A percentile compares a stretch with the other conserved stretches of the same genome.
Conservation (phyloP, 805 yeast species). For the Metschnikowia kunwiensis region DNA sequence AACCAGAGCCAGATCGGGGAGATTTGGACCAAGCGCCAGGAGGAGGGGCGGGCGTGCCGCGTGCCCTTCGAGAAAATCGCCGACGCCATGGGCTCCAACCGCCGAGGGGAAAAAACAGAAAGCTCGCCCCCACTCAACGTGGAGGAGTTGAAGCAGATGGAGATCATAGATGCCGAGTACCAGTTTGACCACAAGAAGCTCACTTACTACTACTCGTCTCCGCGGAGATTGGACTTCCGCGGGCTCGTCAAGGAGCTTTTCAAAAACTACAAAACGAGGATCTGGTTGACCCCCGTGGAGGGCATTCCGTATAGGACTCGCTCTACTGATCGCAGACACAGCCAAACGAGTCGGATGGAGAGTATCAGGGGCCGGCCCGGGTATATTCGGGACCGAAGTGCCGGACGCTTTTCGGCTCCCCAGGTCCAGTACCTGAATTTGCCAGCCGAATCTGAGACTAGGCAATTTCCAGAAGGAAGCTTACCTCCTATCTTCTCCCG, state of each 20-base stretch:
- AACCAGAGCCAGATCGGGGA: conserved; percentile 57
- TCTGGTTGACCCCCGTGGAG: conserved; percentile 76
- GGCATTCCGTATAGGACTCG: conserved; percentile 32
- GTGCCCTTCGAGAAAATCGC: conserved; percentile 53
- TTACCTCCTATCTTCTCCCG: background rate
- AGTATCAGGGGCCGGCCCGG: background rate
- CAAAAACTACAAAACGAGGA: conserved; percentile 73
- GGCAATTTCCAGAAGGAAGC: too few species aligned
- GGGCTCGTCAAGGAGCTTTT: conserved; percentile 70
- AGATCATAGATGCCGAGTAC: conserved; percentile 71
- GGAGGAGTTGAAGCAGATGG: conserved; percentile 44
- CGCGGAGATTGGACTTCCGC: conserved; percentile 68
- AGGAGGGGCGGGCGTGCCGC: conserved; percentile 62
- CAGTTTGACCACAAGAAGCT: conserved; percentile 79
- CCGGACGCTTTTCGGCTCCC: background rate
- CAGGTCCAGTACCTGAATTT: too few species aligned
- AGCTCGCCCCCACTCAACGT: background rate
- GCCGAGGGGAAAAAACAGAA: background rate
- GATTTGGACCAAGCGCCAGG: conserved; percentile 55
- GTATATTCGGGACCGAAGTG: background rate
- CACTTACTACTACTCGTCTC: conserved; percentile 55
- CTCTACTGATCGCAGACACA: background rate
- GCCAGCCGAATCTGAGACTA: too few species aligned
- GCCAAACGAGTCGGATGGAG: background rate
- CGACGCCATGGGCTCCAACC: conserved; percentile 24